Evolutionary conservation across 176 grass and related monocot genomes (phyloP), one percentile per base, ranked within the genome.

Genomic region (Musa schizocarpa): DNA sequence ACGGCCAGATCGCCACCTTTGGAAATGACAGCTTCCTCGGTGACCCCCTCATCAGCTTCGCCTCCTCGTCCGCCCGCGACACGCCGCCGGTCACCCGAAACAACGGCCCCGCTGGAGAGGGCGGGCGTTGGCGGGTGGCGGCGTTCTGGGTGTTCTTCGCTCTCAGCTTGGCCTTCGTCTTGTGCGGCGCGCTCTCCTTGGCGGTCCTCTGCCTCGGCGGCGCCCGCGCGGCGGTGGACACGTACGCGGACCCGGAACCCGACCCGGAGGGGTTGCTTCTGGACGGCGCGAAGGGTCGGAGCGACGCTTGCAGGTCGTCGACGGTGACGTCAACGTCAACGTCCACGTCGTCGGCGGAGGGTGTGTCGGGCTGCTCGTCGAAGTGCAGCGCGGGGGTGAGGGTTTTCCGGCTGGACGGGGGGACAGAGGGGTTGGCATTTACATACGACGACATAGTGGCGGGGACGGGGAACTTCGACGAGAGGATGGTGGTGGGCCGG

Each of bases 391-490:
- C 87, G 13, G 83, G 54, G 21, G 86, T 94, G 54, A 89, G 81
- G 81, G 84, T 99, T 59, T 91, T 91, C 75, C 80, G 63, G 54
- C 81, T 99, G 11, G 88, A 90, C 68, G 84, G 68, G 11, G 43
- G 68, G 0, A 4, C 48, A 11, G 9, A 1, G 29, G 68, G 9
- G 57, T 86, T 77, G 13, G 80, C 73, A 23, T 91, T 94, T 78
- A 99, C 90, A 22, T 98, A 91, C 71, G 53, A 65, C 50, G 90
- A 94, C 87, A 94, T 98, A 75, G 80, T 94, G 54, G 78, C 72
- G 6, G 90, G 88, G n/a, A 98, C 95, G 7, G 54, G 76, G 13
- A 82, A 91, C 76, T 98, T 98, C 79, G 82, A 88, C 3, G 82
- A 91, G 12, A 72, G 84, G 77, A 80, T 90, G 22, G 84, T 98